Evolutionary conservation across 495 filamentous ascomycete species (phyloP).

Genomic region (Hypomontagnella submonticulosa): DNA sequence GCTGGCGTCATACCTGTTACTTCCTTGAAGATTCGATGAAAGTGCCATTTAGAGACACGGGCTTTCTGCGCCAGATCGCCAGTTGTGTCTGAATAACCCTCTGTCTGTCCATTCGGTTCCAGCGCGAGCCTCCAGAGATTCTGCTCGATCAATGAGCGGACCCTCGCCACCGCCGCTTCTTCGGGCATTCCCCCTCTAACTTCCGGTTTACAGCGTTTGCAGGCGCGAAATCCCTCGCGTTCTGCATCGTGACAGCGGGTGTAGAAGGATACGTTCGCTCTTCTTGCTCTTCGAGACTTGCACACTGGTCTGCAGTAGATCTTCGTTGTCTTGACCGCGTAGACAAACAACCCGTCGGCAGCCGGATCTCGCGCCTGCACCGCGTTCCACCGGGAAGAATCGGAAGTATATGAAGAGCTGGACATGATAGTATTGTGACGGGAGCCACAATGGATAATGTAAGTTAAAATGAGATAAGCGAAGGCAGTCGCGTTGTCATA

Average conservation of each 20-base stretch:
- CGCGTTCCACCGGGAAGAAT: constrained; percentile 62
- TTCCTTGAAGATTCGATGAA: constrained; percentile 72
- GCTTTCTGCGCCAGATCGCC: constrained; percentile 64
- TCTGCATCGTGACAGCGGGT: constrained; percentile 65
- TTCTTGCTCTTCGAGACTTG: constrained; percentile 67
- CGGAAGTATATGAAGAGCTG: constrained; percentile 18
- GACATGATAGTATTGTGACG: constrained; percentile 14
- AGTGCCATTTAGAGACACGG: constrained; percentile 68
- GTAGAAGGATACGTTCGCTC: constrained; percentile 70
- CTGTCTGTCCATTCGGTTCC: constrained; percentile 30
- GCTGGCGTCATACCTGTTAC: constrained; percentile 67
- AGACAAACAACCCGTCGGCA: constrained; percentile 66
- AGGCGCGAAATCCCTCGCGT: constrained; percentile 67
- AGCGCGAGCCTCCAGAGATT: constrained; percentile 10
- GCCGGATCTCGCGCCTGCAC: constrained; percentile 62
- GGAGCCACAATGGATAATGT: too few species aligned
- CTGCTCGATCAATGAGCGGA: constrained; percentile 51
- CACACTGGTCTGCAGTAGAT: constrained; percentile 74
- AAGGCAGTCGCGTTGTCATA: neutral
- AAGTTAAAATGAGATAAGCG: too few species aligned
- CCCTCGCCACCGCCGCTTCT: constrained; percentile 60
- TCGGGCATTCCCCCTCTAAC: constrained; percentile 47
- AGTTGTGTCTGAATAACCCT: constrained; percentile 54
- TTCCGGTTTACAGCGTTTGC: constrained; percentile 72
- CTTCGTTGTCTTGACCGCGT: constrained; percentile 69